Conservation (phyloP, 2,329 filamentous ascomycete species). For the Exutisphaerella laricina region DNA sequence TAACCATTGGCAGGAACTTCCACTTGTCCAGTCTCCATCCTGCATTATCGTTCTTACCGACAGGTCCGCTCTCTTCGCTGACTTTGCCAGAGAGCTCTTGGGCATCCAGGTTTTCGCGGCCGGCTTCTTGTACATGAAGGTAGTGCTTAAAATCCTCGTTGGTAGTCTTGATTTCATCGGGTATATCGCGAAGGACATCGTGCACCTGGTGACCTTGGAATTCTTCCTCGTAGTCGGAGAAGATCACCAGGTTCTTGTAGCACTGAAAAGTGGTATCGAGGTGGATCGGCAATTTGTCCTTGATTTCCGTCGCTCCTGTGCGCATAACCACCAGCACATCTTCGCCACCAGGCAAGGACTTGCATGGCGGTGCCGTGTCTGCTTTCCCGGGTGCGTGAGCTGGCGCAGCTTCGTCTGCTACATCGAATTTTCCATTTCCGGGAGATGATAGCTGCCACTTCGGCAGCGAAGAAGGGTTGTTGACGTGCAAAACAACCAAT, state of each 20-base stretch:
- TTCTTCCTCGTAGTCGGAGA: conserved; percentile 53
- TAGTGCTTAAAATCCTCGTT: conserved; percentile 37
- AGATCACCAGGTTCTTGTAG: conserved; percentile 52
- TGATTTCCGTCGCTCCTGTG: conserved; percentile 54
- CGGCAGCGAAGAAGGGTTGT: conserved; percentile 4
- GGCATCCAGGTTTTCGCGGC: conserved; percentile 29
- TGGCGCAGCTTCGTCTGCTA: not conserved
- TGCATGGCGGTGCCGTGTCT: conserved; percentile 12
- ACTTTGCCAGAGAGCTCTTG: conserved; percentile 24
- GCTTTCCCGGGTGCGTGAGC: not conserved
- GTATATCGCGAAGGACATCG: conserved; percentile 35
- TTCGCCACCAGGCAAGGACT: conserved; percentile 33
- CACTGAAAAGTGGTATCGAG: conserved; percentile 52
- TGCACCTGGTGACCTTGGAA: conserved; percentile 40
- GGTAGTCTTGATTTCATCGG: conserved; percentile 25
- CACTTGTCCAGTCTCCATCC: conserved; percentile 42
- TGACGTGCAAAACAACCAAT: conserved; percentile 9
- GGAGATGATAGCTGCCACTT: conserved; percentile 2
- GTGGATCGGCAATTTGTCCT: conserved; percentile 51
- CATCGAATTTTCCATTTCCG: not conserved
- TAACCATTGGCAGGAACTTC: conserved; percentile 48
- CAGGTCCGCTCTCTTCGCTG: conserved; percentile 18
- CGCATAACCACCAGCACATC: conserved; percentile 54
- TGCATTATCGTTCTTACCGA: conserved; percentile 29
- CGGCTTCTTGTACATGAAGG: conserved; percentile 30